A percentile compares a stretch with the other conserved stretches of the same genome.
Conservation (phyloP, 192 early-diverging fungal species). For the Cetraspora pellucida region DNA sequence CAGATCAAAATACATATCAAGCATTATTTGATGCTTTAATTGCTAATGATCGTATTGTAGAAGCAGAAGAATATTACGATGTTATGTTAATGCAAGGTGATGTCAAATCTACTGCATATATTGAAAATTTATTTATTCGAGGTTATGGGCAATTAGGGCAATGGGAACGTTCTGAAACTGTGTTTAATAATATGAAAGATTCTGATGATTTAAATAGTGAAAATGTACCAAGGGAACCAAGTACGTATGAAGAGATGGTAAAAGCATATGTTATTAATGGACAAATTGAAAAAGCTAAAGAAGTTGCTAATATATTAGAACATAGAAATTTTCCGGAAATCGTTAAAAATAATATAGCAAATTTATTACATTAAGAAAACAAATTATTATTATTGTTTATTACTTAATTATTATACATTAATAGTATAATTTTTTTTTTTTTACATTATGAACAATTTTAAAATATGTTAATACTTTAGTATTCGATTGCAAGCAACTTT, state of each 20-base stretch:
- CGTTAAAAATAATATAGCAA: conserved; percentile 39
- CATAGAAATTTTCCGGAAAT: conserved; percentile 48
- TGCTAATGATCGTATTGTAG: conserved; percentile 42
- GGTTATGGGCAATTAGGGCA: conserved; percentile 52
- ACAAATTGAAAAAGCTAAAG: conserved; percentile 42
- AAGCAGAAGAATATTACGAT: conserved; percentile 50
- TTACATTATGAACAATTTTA: too few relatives aligned
- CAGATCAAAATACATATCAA: conserved; percentile 57
- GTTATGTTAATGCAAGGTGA: conserved; percentile 44
- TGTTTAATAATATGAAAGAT: conserved; percentile 58
- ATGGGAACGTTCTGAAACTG: conserved; percentile 42
- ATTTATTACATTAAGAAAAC: conserved; percentile 32
- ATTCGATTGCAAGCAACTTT: too few relatives aligned
- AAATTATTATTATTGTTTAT: not conserved
- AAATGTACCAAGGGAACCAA: conserved; percentile 54
- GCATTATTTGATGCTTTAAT: conserved; percentile 59
- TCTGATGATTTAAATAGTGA: conserved; percentile 32
- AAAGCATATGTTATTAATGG: conserved; percentile 53
- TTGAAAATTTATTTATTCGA: conserved; percentile 62
- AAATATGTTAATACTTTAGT: too few relatives aligned
- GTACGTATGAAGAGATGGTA: conserved; percentile 64
- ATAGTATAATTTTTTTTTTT: too few relatives aligned
- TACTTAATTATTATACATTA: too few relatives aligned
- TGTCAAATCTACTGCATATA: conserved; percentile 51
- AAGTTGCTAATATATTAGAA: conserved; percentile 41